Evolutionary conservation across 768 basidiomycete species (phyloP).

Genomic region (Macrolepiota albuminosa): DNA sequence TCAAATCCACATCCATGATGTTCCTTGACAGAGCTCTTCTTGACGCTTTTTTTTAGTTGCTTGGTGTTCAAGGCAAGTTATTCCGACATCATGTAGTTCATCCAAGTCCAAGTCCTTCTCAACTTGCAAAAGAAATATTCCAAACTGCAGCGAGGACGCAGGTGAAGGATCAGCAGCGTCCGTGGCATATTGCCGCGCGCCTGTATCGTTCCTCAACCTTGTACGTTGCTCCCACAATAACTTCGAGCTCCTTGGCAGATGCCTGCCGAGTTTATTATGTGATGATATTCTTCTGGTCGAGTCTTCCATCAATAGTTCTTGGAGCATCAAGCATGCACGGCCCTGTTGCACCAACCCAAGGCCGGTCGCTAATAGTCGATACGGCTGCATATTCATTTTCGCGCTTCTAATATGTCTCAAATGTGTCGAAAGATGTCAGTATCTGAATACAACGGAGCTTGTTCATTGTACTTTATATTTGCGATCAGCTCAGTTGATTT

Average conservation of each 20-base stretch:
- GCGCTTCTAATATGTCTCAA: background rate
- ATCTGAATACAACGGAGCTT: background rate
- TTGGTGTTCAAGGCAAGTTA: background rate
- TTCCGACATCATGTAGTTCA: conserved; percentile 34
- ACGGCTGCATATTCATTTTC: background rate
- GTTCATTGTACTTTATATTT: background rate
- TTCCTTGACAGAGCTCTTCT: background rate
- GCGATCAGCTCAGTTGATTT: background rate
- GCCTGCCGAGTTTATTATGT: too few relatives aligned
- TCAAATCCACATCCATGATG: background rate
- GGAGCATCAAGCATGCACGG: background rate
- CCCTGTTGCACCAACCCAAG: background rate
- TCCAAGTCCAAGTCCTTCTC: conserved; percentile 51
- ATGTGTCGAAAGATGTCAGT: too few relatives aligned
- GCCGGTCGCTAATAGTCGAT: background rate
- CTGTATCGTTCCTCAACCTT: conserved; percentile 29
- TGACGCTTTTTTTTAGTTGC: too few relatives aligned
- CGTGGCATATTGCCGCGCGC: conserved; percentile 32
- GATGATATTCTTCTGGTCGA: background rate
- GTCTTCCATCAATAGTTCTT: background rate
- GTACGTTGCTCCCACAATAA: conserved; percentile 31
- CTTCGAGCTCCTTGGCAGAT: conserved; percentile 33
- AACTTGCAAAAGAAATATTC: conserved; percentile 40
- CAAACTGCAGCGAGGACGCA: conserved; percentile 48
- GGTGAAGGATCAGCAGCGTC: conserved; percentile 33